These are phyloP conservation scores for Scolecobasidium constrictum DNA, from an alignment of 2,329 filamentous ascomycete species.

Conservation along the genomic window DNA sequence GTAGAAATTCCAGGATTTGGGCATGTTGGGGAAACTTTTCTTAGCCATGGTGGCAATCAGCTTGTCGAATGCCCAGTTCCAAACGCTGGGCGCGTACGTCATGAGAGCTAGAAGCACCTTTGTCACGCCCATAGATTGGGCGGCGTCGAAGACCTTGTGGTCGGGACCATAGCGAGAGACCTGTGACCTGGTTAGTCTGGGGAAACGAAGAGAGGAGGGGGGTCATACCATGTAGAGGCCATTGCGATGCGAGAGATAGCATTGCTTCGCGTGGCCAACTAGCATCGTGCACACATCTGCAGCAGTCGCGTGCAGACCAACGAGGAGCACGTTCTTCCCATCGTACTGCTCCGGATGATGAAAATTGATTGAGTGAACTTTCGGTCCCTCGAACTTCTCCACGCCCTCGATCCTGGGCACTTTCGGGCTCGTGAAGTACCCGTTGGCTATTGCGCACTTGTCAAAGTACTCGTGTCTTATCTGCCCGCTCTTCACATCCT, in stretches of 20 bases:
- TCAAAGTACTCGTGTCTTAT: conserved; percentile 38
- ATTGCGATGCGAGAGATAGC: conserved; percentile 48
- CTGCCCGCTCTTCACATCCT: conserved; percentile 15
- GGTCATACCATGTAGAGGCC: conserved; percentile 27
- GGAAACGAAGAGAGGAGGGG: conserved; percentile 20
- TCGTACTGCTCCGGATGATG: conserved; percentile 53
- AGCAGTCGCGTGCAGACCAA: conserved; percentile 77
- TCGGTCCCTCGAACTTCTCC: conserved; percentile 23
- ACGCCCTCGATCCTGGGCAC: conserved; percentile 32
- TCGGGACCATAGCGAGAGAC: conserved; percentile 2
- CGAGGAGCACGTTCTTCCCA: conserved; percentile 63
- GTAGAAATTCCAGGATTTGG: conserved; percentile 16
- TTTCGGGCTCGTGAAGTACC: conserved; percentile 36
- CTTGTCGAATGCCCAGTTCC: not conserved
- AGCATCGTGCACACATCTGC: conserved; percentile 53
- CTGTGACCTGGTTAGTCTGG: conserved; percentile 13
- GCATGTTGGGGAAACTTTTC: conserved; percentile 9
- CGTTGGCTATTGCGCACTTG: conserved; percentile 35
- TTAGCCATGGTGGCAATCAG: conserved; percentile 1
- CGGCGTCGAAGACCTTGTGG: not conserved
- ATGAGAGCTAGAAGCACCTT: conserved; percentile 8
- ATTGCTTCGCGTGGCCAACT: conserved; percentile 32
- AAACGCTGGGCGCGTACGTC: not conserved
- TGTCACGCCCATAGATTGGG: conserved; percentile 3
- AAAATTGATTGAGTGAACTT: conserved; percentile 62